Evolutionary conservation across 1,284 basidiomycete species (phyloP), one percentile per base, ranked within the genome.

Genomic region (Cutaneotrichosporon sp.): DNA sequence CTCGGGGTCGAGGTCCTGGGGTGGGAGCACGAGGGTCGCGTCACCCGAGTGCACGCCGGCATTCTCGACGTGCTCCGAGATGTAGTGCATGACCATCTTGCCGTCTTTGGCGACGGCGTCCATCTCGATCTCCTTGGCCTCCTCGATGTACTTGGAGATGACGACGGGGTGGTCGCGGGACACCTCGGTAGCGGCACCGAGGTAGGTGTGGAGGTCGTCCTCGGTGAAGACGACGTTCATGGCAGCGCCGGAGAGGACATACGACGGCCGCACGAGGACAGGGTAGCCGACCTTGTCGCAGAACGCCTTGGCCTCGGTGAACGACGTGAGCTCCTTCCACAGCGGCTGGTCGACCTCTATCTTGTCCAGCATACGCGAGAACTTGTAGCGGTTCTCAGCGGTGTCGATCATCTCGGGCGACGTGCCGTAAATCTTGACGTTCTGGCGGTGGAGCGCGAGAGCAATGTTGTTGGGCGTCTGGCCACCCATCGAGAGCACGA

Each of bases 101-200:
- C 94, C 94, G 67, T 93, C 90, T 76, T 87, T 88, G 47, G 96
- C 96, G 38, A 98, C 85, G 22, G 96, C 94, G 70, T 98, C 94
- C 91, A 98, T 97, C 79, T 98, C 96, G 64, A 97, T 98, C 78
- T 98, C 96, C 80, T 98, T 97, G 41, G 94, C 94, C 69, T 94
- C 90, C 75, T 98, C 94, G 70, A 98, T 96, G 78, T 97, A 98
- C 77, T 97, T 97, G 61, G 90, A 90, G 76, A 97, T 97, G 63
- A 98, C 96, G 59, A 97, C 94, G 1, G 96, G 94, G 71, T 97
- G 88, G 49, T 97, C 94, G 53, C 92, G 85, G 50, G 96, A 97
- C 54, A 98, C 92, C 49, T 90, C 91, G 12, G 93, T 86, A n/a
- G 94, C 94, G 76, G 92, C 92, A 9, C 87, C 88, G 58, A 98